Evolutionary conservation across 768 basidiomycete genomes (phyloP).

Genomic region (Chalciporus piperatus): DNA sequence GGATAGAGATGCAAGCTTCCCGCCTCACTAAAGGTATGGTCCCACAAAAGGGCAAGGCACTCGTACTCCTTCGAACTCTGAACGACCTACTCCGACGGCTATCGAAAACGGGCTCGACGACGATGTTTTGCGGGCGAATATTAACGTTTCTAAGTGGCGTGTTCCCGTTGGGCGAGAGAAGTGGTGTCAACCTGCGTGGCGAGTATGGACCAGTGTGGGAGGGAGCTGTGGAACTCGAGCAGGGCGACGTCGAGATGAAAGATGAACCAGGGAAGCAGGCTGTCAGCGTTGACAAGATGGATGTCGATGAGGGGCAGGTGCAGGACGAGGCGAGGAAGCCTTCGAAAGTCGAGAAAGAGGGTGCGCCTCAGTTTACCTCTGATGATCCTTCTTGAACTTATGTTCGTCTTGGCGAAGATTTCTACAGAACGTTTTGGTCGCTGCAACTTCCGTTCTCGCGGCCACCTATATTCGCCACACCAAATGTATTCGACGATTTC

Average conservation of each 20-base stretch:
- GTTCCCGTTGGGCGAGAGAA: conserved; percentile 84
- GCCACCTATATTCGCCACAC: conserved; percentile 64
- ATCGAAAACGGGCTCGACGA: conserved; percentile 82
- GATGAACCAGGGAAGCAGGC: conserved; percentile 30
- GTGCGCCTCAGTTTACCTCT: conserved; percentile 32
- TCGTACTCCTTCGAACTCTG: conserved; percentile 76
- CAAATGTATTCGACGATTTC: conserved; percentile 60
- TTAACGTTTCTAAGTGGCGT: conserved; percentile 82
- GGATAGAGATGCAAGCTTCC: conserved; percentile 73
- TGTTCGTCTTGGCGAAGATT: conserved; percentile 43
- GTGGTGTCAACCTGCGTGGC: conserved; percentile 88
- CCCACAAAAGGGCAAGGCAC: conserved; percentile 85
- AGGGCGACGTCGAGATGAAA: conserved; percentile 32
- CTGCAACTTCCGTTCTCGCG: conserved; percentile 83
- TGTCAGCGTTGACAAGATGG: conserved; percentile 52
- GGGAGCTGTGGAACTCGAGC: conserved; percentile 46
- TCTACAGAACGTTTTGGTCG: conserved; percentile 89
- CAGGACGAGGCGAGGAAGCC: conserved; percentile 33
- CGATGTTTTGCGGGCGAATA: conserved; percentile 87
- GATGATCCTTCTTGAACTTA: background rate
- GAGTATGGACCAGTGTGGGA: conserved; percentile 84
- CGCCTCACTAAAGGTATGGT: conserved; percentile 76
- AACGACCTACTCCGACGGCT: conserved; percentile 86
- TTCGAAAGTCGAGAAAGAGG: conserved; percentile 55
- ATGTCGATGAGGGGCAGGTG: conserved; percentile 49